A percentile compares a stretch with the other conserved stretches of the same genome.
Conservation (phyloP, 225 moss, liverwort and hornwort species). For the Climacium dendroides region DNA sequence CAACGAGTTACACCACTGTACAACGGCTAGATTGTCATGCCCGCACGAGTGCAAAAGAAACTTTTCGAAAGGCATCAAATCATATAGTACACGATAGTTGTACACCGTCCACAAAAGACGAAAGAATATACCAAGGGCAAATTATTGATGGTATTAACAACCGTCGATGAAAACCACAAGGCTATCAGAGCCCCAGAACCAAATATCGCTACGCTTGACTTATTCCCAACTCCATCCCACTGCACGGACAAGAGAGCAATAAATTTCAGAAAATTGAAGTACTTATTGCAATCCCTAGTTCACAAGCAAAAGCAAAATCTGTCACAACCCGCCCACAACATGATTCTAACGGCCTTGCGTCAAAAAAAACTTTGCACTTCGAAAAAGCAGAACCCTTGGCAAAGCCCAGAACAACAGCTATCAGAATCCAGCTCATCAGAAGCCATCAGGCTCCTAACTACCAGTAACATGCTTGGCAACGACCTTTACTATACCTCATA, state of each 20-base stretch:
- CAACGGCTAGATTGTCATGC: neutral
- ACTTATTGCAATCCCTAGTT: neutral
- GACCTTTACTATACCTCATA: neutral
- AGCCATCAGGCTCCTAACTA: neutral
- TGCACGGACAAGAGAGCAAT: slow-evolving; percentile 2
- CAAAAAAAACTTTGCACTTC: neutral
- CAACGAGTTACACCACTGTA: neutral
- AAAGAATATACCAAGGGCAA: slow-evolving; percentile 57
- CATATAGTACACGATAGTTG: neutral
- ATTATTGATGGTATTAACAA: slow-evolving; percentile 73
- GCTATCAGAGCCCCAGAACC: slow-evolving; percentile 65
- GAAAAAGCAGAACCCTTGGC: neutral
- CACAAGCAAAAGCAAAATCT: neutral
- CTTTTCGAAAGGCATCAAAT: neutral
- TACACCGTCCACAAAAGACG: neutral
- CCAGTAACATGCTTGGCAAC: neutral
- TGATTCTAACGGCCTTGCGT: neutral
- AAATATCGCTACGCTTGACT: slow-evolving; percentile 54
- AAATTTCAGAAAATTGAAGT: neutral
- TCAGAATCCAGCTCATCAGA: neutral
- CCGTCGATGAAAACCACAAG: slow-evolving; percentile 76
- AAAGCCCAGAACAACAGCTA: neutral
- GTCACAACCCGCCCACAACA: neutral
- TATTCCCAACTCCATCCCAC: slow-evolving; percentile 71
- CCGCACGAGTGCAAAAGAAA: neutral